Evolutionary conservation across 2,329 filamentous ascomycete genomes (phyloP), one percentile per base, ranked within the genome.

Genomic region (Sarocladium strictum): DNA sequence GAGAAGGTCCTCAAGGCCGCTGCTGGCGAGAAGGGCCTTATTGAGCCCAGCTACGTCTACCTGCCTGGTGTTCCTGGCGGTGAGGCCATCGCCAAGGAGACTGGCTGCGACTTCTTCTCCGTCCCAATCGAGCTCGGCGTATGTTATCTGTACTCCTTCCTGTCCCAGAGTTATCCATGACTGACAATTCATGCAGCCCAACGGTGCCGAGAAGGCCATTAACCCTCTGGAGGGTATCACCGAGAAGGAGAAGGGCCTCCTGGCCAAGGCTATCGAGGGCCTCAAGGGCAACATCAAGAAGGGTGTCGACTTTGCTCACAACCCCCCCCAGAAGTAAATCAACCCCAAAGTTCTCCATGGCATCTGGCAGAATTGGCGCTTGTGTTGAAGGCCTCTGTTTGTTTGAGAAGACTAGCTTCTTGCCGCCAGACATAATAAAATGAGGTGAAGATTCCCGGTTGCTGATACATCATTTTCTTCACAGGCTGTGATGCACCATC

Each of bases 1-100:
- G 91, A 97, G 80, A 91, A 92, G 76, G 80, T 99, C 57, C 85
- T 99, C 69, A 91, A 87, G 78, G 94, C 92, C 63, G 72, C 79
- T 66, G 89, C 89, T 75, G 94, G 94, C 61, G 88, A 96, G 81
- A 90, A 90, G 77, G 90, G 90, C 61, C 87, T 99, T 63, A 80
- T 97, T 59, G 93, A 97, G 81, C 91, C 93, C 65, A 94, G 90
- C 72, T 99, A 88, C 74, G 86, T 99, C 76, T 97, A 97, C 79
- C 88, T 97, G 33, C 86, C 89, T 51, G 93, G 93, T 72, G 83
- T 99, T 51, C 76, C 87, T 54, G 94, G 93, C 58, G 94, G 94
- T 67, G 88, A 93, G 54, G 90, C 83, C 62, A 87, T 99, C 64
- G 81, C 81, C 59, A 90, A 96, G 80, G 83, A 86, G 67, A 90